phyloP scores from a whole-genome alignment of 2,329 filamentous ascomycete species.

The Anthostomella pinea region DNA sequence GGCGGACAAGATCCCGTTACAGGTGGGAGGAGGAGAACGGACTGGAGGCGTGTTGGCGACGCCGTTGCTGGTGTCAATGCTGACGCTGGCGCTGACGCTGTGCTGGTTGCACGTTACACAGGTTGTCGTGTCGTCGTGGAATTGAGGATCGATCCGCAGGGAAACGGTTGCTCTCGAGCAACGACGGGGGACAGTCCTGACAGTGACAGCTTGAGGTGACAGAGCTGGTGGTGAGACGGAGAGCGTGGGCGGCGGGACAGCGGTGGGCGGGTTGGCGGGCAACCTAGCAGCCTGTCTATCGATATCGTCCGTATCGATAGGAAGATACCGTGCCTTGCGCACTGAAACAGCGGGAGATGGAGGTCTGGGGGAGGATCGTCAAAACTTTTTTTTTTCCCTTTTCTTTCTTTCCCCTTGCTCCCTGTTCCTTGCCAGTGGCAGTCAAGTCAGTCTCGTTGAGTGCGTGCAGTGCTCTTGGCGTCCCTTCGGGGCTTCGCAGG shows the following conservation, averaged over 20 bases:
- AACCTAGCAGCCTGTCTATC: constrained; percentile 3
- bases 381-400: constrained; percentile 5
- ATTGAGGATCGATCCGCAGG: constrained; percentile 20
- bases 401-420: background rate
- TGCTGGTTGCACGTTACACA: constrained; percentile 1
- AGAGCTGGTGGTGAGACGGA: background rate
- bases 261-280: background rate
- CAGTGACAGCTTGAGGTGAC: constrained; percentile 2
- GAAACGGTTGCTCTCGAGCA: constrained; percentile 20
- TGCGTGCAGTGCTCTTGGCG: constrained; percentile 1
- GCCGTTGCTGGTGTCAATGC: too few relatives aligned
- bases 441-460: background rate
- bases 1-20: too few relatives aligned
- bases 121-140: constrained; percentile 11
- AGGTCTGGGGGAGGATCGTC: constrained; percentile 1
- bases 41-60: too few relatives aligned
- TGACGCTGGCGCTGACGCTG: too few relatives aligned
- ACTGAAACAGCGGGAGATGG: background rate
- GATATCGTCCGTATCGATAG: constrained; percentile 14
- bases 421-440: too few relatives aligned
- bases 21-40: constrained; percentile 1
- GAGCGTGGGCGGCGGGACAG: background rate
- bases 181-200: constrained; percentile 13
- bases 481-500: too few relatives aligned
- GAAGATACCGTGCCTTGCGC: background rate